These are phyloP conservation scores for Globisporangium uncinulatum DNA, from an alignment of 352 stramenopile genomes.

Conservation along the genomic window DNA sequence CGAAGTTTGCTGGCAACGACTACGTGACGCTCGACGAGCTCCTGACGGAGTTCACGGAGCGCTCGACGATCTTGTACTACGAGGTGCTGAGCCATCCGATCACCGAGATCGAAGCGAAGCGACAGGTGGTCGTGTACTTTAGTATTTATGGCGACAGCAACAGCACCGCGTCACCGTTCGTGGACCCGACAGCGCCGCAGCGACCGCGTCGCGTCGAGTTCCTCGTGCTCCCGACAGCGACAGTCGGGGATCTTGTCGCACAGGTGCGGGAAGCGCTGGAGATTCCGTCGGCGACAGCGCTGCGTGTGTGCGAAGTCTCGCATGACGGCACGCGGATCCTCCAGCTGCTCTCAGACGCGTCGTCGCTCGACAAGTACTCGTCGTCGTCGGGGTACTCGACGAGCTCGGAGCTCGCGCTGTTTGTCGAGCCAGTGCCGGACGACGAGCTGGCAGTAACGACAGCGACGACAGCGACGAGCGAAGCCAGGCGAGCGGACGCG, in stretches of 20 bases:
- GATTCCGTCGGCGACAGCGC: conserved; percentile 22
- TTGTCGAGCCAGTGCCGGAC: conserved; percentile 47
- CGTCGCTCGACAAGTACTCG: conserved; percentile 36
- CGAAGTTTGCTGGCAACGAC: conserved; percentile 45
- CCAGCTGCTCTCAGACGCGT: conserved; percentile 31
- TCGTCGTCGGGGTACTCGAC: conserved; percentile 18
- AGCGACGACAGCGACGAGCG: background rate
- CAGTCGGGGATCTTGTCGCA: conserved; percentile 40
- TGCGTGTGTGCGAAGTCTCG: conserved; percentile 62
- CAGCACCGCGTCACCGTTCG: conserved; percentile 21
- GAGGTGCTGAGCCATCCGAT: conserved; percentile 70
- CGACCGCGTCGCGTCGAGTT: conserved; percentile 46
- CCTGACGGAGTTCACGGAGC: conserved; percentile 66
- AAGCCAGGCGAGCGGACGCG: background rate
- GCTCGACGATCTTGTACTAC: conserved; percentile 65
- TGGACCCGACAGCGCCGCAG: conserved; percentile 26
- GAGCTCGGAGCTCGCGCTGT: conserved; percentile 35
- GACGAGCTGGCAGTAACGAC: conserved; percentile 17
- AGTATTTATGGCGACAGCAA: conserved; percentile 66
- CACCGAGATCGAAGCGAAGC: conserved; percentile 84
- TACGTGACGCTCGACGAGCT: conserved; percentile 67
- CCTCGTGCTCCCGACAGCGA: conserved; percentile 49
- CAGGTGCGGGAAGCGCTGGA: conserved; percentile 43
- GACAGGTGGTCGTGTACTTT: conserved; percentile 65
- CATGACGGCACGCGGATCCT: conserved; percentile 53